Base-by-base conservation (phyloP, 1,284 basidiomycete genomes). In the Cryptococcus sp. region DNA sequence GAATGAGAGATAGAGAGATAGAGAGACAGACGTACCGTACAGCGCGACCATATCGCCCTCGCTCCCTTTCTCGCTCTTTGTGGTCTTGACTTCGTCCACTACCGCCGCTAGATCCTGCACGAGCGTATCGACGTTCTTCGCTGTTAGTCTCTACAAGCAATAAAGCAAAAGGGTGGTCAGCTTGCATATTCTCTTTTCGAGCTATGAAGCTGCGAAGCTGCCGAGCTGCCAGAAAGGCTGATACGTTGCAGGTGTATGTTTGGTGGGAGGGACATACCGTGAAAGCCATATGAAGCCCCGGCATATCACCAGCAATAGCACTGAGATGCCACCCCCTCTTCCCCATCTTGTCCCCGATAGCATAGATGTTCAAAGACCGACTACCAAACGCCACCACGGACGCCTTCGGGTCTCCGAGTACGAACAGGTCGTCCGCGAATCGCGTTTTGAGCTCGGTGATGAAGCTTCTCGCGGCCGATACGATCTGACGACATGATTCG, bases 251-350 rank as follows among this genome's bases (percentile, higher is more conserved):
- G n/a, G n/a, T n/a, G n/a, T n/a, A n/a, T n/a, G n/a, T n/a, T n/a
- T n/a, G n/a, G n/a, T n/a, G n/a, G n/a, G n/a, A n/a, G n/a, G n/a
- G 16, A 80, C 88, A 70, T 70, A 93, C 90, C 62, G 95, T 99
- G 75, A 89, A 90, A 27, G 94, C 94, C 67, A 99, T 91, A 78
- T 99, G 96, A 47, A 98, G 83, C 19, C 61, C 61, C 3, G 52
- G 50, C 5, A 40, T 47, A 16, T 47, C 13, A 87, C 94, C 6
- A 90, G 82, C 1, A 54, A 99, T 77, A 11, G 88, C 93, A 72
- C 93, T 98, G 62, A 99, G 76, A 80, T 95, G 91, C 93, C 93
- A 94, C 11, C 91, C 91, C 48, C 82, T 83, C 74, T 87, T 86
- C 54, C 84, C 81, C 92, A 98, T 94, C 61, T 81, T 80, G 79